phyloP scores from a whole-genome alignment of 164 flowering plant species.

The Magnolia kwangsiensis region DNA sequence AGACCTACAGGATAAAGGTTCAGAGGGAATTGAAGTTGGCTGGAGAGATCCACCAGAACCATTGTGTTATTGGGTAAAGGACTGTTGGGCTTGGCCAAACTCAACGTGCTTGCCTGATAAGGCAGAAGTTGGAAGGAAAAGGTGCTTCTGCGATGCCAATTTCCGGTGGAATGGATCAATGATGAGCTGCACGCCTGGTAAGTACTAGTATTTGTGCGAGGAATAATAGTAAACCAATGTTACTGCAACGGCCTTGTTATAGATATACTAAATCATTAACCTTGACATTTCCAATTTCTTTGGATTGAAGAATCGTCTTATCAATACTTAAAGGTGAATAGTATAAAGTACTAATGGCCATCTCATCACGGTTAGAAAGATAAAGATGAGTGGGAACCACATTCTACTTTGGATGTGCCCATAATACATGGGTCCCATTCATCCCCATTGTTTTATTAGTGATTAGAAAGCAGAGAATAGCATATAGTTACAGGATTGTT shows the following conservation, averaged over 20 bases:
- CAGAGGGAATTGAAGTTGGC: constrained; percentile 1
- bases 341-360: not conserved
- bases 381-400: no score
- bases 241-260: not conserved
- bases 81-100: not conserved
- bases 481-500: no score
- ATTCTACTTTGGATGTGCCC: no score
- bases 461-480: no score
- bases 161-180: not conserved
- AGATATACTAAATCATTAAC: not conserved
- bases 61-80: not conserved
- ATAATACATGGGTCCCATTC: no score
- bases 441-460: no score
- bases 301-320: not conserved
- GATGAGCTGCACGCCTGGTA: not conserved
- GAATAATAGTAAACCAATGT: not conserved
- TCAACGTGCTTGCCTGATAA: not conserved
- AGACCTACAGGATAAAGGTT: not conserved
- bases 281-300: not conserved
- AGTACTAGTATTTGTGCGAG: not conserved
- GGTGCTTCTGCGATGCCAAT: not conserved
- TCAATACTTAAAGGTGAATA: no score
- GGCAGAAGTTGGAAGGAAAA: not conserved
- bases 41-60: not conserved
- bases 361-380: no score